Evolutionary conservation across 2,329 filamentous ascomycete genomes (phyloP), one percentile per base, ranked within the genome.

Genomic region (Paracorniculantispora psalliotae): DNA sequence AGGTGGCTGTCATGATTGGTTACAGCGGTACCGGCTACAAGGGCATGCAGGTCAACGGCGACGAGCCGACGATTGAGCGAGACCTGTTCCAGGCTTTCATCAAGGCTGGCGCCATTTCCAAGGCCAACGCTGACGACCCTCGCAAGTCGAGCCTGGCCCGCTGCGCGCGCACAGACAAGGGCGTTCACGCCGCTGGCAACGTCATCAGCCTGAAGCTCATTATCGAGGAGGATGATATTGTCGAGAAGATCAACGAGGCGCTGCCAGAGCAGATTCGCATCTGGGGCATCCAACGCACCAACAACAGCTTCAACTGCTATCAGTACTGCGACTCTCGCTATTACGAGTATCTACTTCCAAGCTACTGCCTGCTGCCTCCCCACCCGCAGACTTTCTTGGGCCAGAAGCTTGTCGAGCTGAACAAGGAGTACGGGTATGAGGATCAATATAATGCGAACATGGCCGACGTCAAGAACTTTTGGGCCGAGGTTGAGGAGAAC

Each of bases 1-100:
- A 99, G 78, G 93, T 97, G 52, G 94, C 93, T 43, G 92, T 99
- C 33, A 79, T 97, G 79, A 87, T 99, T 66, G 94, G 94, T 17
- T 99, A 99, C 73, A 92, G 92, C 6, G 94, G 94, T 52, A 96
- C 91, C 10, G 94, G 94, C 17, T 99, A 99, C 79, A 92, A 91
- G 76, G 94, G 94, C 68, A 96, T 99, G 87, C 94, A 99, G 76
- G 89, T 99, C 70, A 87, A 88, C 72, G 80, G 81, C 67, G 77
- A 86, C 63, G 87, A 96, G 70, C 92, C 92, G 77, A 99, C 93
- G 0, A 97, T 99, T 63, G 94, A 99, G 76, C 90, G 93, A 46
- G 94, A 99, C 67, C 79, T 99, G 3, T 99, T 99, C 76, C 84
- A 86, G 33, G 94, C 94, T 3, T 93, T 99, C 66, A 89, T 99